Evolutionary conservation across 2,329 filamentous ascomycete species (phyloP).

Genomic region (Clarireedia monteithiana): DNA sequence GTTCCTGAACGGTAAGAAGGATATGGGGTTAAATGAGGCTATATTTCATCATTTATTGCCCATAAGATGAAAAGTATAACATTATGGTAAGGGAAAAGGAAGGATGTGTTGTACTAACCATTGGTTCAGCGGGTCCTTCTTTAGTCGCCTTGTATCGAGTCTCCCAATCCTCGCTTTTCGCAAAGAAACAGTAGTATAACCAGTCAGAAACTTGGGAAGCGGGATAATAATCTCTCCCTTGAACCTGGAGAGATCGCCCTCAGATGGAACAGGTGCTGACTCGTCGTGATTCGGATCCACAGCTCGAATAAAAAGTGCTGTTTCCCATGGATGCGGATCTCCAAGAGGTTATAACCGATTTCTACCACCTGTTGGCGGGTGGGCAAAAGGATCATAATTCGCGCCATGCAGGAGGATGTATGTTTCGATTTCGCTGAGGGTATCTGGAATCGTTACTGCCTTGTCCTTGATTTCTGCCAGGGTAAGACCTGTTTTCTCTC

Average conservation of each 20-base stretch:
- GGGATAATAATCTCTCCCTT: slow-evolving; percentile 3
- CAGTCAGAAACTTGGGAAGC: slow-evolving; percentile 9
- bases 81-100: background rate
- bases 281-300: background rate
- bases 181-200: slow-evolving; percentile 1
- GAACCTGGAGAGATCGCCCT: background rate
- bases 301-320: background rate
- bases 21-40: background rate
- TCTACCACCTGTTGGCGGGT: background rate
- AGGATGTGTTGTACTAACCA: background rate
- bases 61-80: background rate
- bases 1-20: background rate
- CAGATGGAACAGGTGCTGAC: background rate
- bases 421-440: background rate
- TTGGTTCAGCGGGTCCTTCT: background rate
- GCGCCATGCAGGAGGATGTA: background rate
- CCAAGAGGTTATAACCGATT: background rate
- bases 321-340: background rate
- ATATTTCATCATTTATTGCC: background rate
- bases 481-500: background rate
- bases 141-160: slow-evolving; percentile 1
- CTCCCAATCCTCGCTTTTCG: slow-evolving; percentile 7
- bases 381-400: background rate
- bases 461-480: slow-evolving; percentile 2
- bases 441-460: background rate